Base-by-base conservation (phyloP, 2,329 filamentous ascomycete genomes). In the Alternaria arbusti region DNA sequence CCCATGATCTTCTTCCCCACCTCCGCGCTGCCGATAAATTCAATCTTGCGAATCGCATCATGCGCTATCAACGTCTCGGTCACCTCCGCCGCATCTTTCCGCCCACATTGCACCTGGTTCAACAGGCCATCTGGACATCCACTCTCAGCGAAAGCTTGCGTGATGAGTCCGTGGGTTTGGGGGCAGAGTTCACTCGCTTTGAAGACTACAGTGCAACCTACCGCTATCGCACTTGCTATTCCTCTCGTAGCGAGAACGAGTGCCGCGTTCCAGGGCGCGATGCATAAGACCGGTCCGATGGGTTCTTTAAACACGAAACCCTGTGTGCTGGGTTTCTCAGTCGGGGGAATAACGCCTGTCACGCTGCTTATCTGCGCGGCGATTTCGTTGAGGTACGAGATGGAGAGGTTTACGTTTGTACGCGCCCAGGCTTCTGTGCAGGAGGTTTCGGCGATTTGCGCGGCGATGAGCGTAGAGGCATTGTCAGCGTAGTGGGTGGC, bases 21-120 rank as follows among this genome's bases (percentile, higher is more conserved):
- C 0, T 82, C 80, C 0, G 91, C 92, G 74, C 87, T 91, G n/a
- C 92, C 92, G 0, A 92, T 94, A 70, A 94, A 95, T 57, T 90
- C 90, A 47, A 94, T 84, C 75, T 93, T 93, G 23, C 68, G 63
- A 8, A 74, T 92, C 0, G 91, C 90, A 6, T 87, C 84, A 36
- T 85, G 84, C 5, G 88, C 90, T 61, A 96, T 87, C 73, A 93
- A 87, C 40, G 87, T 86, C 15, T 91, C 91, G 0, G 92, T 86
- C 0, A 94, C 83, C 7, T 84, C 82, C 0, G 88, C 84, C 0
- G 91, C 92, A 67, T 90, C 86, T 17, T 83, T 78, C 0, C 85
- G 80, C 56, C 81, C 82, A 54, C 87, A 83, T 58, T 88, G 87
- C 43, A 96, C 81, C 54, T 92, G 82, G 77, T 94, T 95, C 43